Evolutionary conservation across 495 filamentous ascomycete genomes (phyloP).

Genomic region (Penicillium arizonense): DNA sequence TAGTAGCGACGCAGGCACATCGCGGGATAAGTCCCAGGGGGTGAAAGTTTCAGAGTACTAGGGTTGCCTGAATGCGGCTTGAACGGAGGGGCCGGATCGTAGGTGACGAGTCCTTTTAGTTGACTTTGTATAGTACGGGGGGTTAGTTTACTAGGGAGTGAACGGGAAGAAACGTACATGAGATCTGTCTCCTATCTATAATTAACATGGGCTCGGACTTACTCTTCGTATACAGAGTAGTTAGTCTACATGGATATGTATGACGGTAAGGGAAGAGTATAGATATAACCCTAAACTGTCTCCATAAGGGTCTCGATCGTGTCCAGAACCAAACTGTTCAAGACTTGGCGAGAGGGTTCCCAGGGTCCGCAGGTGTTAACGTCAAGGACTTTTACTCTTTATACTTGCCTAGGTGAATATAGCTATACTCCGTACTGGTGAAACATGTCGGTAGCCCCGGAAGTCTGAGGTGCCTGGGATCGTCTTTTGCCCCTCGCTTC

Average conservation of each 20-base stretch:
- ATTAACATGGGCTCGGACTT: constrained; percentile 6
- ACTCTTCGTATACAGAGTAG: constrained; percentile 1
- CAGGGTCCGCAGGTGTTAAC: constrained; percentile 19
- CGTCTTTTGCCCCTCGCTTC: constrained; percentile 27
- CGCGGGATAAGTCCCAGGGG: constrained; percentile 6
- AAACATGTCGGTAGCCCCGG: constrained; percentile 32
- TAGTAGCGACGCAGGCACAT: constrained; percentile 7
- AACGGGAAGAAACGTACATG: not conserved
- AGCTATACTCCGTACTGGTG: constrained; percentile 20
- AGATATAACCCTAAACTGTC: constrained; percentile 1
- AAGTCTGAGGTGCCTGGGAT: constrained; percentile 18
- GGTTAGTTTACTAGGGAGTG: too few species aligned
- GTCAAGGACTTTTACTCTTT: constrained; percentile 20
- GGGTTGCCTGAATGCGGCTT: constrained; percentile 8
- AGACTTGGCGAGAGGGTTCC: constrained; percentile 7
- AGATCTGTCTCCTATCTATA: constrained; percentile 2
- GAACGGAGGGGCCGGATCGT: constrained; percentile 2
- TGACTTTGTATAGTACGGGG: too few species aligned
- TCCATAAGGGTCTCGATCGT: constrained; percentile 10
- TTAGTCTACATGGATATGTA: constrained; percentile 1
- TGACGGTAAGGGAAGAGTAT: constrained; percentile 5
- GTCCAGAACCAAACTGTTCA: constrained; percentile 13
- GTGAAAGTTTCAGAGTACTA: constrained; percentile 1
- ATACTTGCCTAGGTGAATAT: not conserved
- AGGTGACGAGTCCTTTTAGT: constrained; percentile 2